Conservation (phyloP, 306 rosid species). For the Potentilla sterilis region DNA sequence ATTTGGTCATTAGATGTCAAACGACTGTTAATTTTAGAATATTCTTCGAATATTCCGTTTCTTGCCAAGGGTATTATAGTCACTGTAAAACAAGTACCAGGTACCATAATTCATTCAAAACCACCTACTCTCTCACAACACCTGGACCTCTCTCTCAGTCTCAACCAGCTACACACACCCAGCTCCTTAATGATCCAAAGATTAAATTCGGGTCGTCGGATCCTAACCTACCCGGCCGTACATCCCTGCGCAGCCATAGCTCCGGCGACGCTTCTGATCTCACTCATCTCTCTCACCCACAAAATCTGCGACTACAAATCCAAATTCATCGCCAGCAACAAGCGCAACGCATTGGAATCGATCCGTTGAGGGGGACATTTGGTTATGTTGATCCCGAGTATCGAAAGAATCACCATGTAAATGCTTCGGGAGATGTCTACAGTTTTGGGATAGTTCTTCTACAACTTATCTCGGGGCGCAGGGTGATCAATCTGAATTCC, state of each 20-base stretch:
- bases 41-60: too few species aligned
- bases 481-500: constrained; percentile 44
- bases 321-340: constrained; percentile 43
- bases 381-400: constrained; percentile 76
- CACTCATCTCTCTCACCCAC: constrained; percentile 40
- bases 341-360: constrained; percentile 41
- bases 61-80: too few species aligned
- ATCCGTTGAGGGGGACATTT: constrained; percentile 66
- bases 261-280: constrained; percentile 43
- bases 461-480: constrained; percentile 60
- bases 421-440: constrained; percentile 63
- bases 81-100: constrained; percentile 41
- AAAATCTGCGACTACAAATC: constrained; percentile 37
- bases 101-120: constrained; percentile 40
- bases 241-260: constrained; percentile 47
- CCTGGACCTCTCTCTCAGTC: neutral
- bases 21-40: too few species aligned
- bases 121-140: constrained; percentile 44
- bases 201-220: constrained; percentile 54
- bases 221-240: constrained; percentile 66
- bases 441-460: constrained; percentile 63
- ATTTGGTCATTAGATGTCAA: too few species aligned
- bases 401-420: constrained; percentile 55
- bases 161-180: constrained; percentile 14
- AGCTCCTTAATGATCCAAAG: constrained; percentile 45